Base-by-base conservation (phyloP, 2,329 filamentous ascomycete species). In the Phyllachora maydis region DNA sequence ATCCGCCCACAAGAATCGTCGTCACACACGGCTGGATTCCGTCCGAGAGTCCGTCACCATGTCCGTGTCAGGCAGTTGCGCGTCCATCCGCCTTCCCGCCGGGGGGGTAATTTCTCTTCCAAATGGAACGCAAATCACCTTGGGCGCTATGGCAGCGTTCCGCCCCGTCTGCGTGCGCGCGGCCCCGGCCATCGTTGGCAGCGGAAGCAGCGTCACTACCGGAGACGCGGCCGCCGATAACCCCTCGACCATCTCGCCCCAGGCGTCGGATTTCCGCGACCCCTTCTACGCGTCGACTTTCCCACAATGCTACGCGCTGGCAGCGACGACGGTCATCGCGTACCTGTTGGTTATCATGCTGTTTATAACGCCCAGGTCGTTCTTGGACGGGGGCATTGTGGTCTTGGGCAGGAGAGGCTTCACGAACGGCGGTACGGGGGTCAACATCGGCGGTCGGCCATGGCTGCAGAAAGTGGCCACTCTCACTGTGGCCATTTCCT, bases 321-420 rank as follows among this genome's bases (percentile, higher is more conserved):
- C 82, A 26, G 78, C 82, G 10, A 81, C 81, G 11, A 95, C 83
- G 1, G 75, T 92, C 26, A 73, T 91, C 23, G 75, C 82, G 23
- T 95, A 90, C 50, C 75, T 90, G 42, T 66, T 95, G 22, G 74
- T 93, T 35, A 78, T 92, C 32, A 90, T 93, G 64, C 68, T 95
- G 18, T 67, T 92, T 41, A 82, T 93, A 37, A 91, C 82, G 1
- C 85, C 85, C n/a, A 70, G 85, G 24, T 92, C 88, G 4, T 92
- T 88, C 44, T 71, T 91, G 31, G 70, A 90, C 28, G 81, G 81
- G 25, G 79, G 81, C 12, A 68, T 77, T 22, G 78, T 85, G 21
- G 73, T 88, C 28, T 56, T 90, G 23, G 76, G 78, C 20, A 62
- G 76, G 14, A 68, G 77, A 40, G 79, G 82, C 28, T 83, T 92